Evolutionary conservation across 2,329 filamentous ascomycete genomes (phyloP), one percentile per base, ranked within the genome.

Genomic region (Coleophoma eucalyptorum): DNA sequence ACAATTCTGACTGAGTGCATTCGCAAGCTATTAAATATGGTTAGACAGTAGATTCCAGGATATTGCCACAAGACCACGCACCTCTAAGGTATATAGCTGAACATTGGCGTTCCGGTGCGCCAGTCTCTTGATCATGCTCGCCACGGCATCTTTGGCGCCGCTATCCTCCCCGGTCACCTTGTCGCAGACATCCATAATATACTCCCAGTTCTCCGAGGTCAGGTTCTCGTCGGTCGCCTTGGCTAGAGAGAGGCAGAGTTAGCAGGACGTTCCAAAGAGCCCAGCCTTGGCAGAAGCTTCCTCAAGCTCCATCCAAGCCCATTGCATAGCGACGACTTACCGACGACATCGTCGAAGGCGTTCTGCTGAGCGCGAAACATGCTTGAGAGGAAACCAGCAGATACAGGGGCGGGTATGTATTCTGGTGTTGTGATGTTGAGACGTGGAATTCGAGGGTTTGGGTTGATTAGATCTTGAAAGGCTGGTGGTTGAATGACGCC

Each of bases 201-300:
- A 85, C 67, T 87, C 85, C 85, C 85, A 89, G 67, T 88, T 87
- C 71, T 81, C 78, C 54, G 72, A 65, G 10, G 67, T 97, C 62
- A 97, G 81, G 72, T 97, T 99, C 79, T 99, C 94, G 72, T 99
- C 94, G 50, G 94, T 99, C 66, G 94, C 92, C 73, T 88, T 88
- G 65, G 83, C 85, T 86, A 63, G 59, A 62, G 16, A 47, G 16
- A 33, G 40, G 45, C 40, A 55, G 52, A 48, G 50, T 60, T 32
- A 61, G 58, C 53, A 55, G 43, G 38, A 46, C 21, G 26, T 26
- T 26, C 26, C 26, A 26, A 8, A 26, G 26, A 26, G 26, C 10
- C 2, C 10, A 8, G 3, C 26, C 26, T 26, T 26, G 26, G 26
- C 26, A 26, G 26, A 3, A 26, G 26, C 26, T 26, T 26, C 10